Evolutionary conservation across 495 filamentous ascomycete genomes (phyloP).

Genomic region (Daldinia childiae): DNA sequence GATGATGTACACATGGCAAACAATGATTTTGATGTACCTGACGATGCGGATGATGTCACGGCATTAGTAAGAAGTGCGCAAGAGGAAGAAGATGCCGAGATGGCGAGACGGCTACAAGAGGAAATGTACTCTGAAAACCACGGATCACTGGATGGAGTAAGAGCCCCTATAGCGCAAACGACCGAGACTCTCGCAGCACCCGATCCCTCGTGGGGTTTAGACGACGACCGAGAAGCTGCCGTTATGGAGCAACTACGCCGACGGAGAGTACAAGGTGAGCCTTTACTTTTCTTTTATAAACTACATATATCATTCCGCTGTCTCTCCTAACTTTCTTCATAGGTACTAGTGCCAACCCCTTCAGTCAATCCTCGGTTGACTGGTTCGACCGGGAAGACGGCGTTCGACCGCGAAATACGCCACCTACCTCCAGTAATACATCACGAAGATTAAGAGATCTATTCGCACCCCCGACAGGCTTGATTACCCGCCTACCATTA

Average conservation of each 20-base stretch:
- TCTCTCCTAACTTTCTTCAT: conserved; percentile 12
- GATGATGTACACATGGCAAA: conserved; percentile 60
- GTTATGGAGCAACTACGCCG: conserved; percentile 72
- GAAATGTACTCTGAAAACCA: conserved; percentile 77
- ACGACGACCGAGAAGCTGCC: conserved; percentile 67
- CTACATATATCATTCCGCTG: not conserved
- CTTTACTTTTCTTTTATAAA: not conserved
- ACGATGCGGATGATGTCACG: conserved; percentile 47
- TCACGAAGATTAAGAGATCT: conserved; percentile 78
- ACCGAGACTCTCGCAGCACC: conserved; percentile 91
- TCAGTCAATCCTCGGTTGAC: conserved; percentile 76
- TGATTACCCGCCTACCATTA: conserved; percentile 79
- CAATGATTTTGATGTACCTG: conserved; percentile 41
- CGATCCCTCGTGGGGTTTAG: conserved; percentile 52
- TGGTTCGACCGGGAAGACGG: conserved; percentile 69
- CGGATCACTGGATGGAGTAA: conserved; percentile 68
- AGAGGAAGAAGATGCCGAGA: conserved; percentile 89
- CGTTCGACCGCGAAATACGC: conserved; percentile 9
- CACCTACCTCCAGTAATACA: conserved; percentile 20
- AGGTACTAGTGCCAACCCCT: conserved; percentile 66
- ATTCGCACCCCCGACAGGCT: conserved; percentile 87
- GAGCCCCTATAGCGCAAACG: conserved; percentile 90
- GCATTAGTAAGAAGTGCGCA: conserved; percentile 54
- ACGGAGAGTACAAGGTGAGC: conserved; percentile 56
- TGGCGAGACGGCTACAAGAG: conserved; percentile 90